phyloP scores from a whole-genome alignment of 192 early-diverging fungal species.

The Coemansia sp. region DNA sequence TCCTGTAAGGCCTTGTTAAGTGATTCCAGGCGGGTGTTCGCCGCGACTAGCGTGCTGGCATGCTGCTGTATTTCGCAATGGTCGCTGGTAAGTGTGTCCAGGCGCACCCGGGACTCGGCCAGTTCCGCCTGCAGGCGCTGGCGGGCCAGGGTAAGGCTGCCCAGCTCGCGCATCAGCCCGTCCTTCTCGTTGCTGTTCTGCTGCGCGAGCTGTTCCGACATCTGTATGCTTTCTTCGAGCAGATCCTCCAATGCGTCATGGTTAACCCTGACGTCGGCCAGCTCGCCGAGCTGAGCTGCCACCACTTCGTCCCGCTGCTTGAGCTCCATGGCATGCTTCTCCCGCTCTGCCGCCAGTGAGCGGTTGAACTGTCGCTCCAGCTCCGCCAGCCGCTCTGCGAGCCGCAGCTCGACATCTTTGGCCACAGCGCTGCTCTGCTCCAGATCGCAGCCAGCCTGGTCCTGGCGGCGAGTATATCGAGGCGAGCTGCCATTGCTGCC shows the following conservation, averaged over 20 bases:
- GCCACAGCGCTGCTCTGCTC: neutral
- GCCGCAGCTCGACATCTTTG: slow-evolving; percentile 3
- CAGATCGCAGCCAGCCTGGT: neutral
- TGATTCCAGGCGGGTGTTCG: slow-evolving; percentile 22
- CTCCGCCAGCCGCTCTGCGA: slow-evolving; percentile 1
- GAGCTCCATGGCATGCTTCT: slow-evolving; percentile 4
- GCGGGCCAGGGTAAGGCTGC: slow-evolving; percentile 23
- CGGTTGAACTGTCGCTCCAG: slow-evolving; percentile 7
- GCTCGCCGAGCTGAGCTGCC: neutral
- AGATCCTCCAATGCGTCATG: slow-evolving; percentile 25
- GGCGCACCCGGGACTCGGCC: too few relatives aligned
- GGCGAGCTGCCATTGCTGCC: neutral
- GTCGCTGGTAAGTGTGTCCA: too few relatives aligned
- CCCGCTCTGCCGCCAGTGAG: slow-evolving; percentile 4
- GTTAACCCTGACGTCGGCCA: slow-evolving; percentile 1
- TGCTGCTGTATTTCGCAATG: too few relatives aligned
- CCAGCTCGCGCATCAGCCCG: slow-evolving; percentile 28
- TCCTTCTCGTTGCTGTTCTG: slow-evolving; percentile 22
- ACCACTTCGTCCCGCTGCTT: neutral
- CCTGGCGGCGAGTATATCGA: too few relatives aligned
- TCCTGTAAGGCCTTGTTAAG: slow-evolving; percentile 11
- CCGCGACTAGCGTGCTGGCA: slow-evolving; percentile 1
- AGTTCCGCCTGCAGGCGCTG: slow-evolving; percentile 23
- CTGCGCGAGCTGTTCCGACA: slow-evolving; percentile 17
- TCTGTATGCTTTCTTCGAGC: slow-evolving; percentile 29